Base-by-base conservation (phyloP, 1,284 basidiomycete genomes). In the Mycosarcoma mackinlayi region DNA sequence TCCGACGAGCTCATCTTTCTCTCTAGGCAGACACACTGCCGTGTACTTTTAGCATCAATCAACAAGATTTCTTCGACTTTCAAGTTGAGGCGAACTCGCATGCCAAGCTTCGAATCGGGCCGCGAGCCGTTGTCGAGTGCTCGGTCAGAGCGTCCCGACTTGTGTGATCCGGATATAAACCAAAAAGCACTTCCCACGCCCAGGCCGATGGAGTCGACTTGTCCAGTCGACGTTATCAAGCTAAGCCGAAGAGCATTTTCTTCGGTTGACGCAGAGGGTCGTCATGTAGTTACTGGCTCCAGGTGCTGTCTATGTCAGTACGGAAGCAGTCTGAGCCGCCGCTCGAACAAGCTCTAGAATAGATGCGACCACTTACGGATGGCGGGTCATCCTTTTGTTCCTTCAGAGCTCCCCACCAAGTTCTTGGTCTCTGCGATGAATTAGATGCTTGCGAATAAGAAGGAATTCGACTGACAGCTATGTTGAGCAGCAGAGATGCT, bases 41-140 rank as follows among this genome's bases (percentile, higher is more conserved):
- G 37, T 65, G 63, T 66, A 66, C 51, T 66, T 38, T 39, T 49
- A 49, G 35, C 47, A 49, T 28, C 46, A 31, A 28, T 11, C 46
- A 24, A 39, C 44, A 31, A 44, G 27, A 44, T 27, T 3, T 3
- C 8, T 44, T n/a, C 35, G n/a, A n/a, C n/a, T n/a, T n/a, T n/a
- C n/a, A n/a, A n/a, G n/a, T n/a, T n/a, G n/a, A n/a, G n/a, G n/a
- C n/a, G n/a, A n/a, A n/a, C 19, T 44, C 41, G 8, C 41, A 31
- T 19, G 28, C 18, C 27, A 19, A n/a, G 41, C 41, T 44, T 44
- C 28, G 41, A 30, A 11, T 21, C 2, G 18, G 14, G 25, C 11
- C 14, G 27, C 41, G n/a, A 42, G 41, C 19, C 28, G 31, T 18
- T n/a, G n/a, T n/a, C n/a, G n/a, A n/a, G n/a, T 19, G 35, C n/a